Evolutionary conservation across 192 early-diverging fungal species (phyloP).

Genomic region (Coemansia sp.): DNA sequence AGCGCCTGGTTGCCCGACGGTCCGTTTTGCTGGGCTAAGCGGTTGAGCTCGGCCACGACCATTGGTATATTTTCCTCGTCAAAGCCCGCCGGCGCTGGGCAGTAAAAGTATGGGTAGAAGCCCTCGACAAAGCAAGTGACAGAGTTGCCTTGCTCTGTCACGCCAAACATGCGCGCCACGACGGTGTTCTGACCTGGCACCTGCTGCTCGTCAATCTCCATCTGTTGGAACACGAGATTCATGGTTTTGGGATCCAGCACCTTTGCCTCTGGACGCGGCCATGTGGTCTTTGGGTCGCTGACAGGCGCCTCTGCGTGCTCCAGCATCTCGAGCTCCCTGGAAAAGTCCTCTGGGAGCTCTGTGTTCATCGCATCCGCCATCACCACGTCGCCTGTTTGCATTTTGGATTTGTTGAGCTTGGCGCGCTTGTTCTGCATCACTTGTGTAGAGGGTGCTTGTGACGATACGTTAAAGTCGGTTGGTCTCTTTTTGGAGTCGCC

Average conservation of each 20-base stretch:
- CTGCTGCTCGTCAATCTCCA: conserved; percentile 88
- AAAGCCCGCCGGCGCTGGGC: conserved; percentile 82
- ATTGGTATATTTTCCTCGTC: conserved; percentile 54
- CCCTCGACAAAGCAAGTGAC: conserved; percentile 87
- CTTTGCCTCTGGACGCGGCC: conserved; percentile 28
- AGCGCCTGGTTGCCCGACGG: background rate
- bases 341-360: conserved; percentile 41
- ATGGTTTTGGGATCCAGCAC: conserved; percentile 19
- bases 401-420: conserved; percentile 27
- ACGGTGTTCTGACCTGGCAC: conserved; percentile 52
- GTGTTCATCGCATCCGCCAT: conserved; percentile 20
- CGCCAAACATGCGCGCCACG: conserved; percentile 77
- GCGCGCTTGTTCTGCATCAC: conserved; percentile 35
- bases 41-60: conserved; percentile 39
- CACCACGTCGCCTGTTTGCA: conserved; percentile 16
- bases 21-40: conserved; percentile 10
- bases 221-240: conserved; percentile 85
- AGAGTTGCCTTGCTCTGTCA: conserved; percentile 87
- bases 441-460: conserved; percentile 14
- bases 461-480: conserved; percentile 28
- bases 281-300: conserved; percentile 18
- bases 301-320: conserved; percentile 24
- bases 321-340: conserved; percentile 46
- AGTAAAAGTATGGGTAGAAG: conserved; percentile 93
- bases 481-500: conserved; percentile 3